These are phyloP conservation scores for Trichoderma guizhouense DNA, from an alignment of 2,329 filamentous ascomycete species.

Conservation along the genomic window DNA sequence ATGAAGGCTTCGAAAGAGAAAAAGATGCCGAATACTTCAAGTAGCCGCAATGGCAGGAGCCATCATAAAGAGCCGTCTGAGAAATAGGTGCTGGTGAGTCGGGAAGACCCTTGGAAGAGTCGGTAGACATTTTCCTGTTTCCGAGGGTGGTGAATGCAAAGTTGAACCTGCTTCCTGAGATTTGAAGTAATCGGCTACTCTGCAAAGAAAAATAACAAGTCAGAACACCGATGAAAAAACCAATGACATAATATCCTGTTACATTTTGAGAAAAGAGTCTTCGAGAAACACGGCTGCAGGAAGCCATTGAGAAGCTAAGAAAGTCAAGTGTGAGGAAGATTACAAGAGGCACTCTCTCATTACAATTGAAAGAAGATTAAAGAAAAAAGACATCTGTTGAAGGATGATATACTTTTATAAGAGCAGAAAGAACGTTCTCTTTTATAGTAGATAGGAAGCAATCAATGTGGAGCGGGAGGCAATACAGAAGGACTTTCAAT, in stretches of 20 bases:
- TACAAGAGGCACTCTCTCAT: not conserved
- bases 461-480: not conserved
- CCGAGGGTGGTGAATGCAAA: not conserved
- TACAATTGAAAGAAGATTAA: not conserved
- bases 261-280: not conserved
- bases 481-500: not conserved
- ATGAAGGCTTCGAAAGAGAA: not conserved
- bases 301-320: not conserved
- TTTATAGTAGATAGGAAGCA: not conserved
- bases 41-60: not conserved
- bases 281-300: not conserved
- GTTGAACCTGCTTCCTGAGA: not conserved
- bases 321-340: not conserved
- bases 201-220: not conserved
- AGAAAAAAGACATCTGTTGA: not conserved
- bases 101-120: not conserved
- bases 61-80: not conserved
- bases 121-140: not conserved
- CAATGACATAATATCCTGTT: not conserved
- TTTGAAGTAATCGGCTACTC: not conserved
- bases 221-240: not conserved
- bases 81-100: not conserved
- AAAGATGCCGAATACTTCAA: not conserved
- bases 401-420: not conserved
- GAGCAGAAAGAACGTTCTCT: not conserved